Percentiles rank a stretch among this genome's conserved stretches.
Evolutionary conservation across 768 basidiomycete species (phyloP).

Genomic region (Rhodosporidiobolus odoratus): DNA sequence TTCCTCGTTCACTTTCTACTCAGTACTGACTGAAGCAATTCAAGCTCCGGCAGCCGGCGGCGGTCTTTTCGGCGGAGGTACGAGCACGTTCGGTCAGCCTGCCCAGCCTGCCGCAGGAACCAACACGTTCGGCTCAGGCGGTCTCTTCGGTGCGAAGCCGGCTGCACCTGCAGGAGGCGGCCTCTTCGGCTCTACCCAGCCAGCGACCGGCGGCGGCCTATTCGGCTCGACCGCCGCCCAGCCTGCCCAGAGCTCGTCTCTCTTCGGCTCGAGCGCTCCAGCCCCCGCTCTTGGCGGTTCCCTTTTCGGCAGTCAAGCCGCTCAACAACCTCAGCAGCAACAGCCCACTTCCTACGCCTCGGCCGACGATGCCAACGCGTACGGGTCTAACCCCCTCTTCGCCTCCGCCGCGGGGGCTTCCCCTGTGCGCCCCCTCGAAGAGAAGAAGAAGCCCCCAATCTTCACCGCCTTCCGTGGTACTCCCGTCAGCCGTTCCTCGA

Average conservation of each 20-base stretch:
- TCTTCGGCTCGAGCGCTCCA: slow-evolving; percentile 41
- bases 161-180: slow-evolving; percentile 21
- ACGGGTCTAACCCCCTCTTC: slow-evolving; percentile 50
- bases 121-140: slow-evolving; percentile 18
- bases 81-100: slow-evolving; percentile 24
- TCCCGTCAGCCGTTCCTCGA: slow-evolving; percentile 34
- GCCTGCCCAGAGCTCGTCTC: slow-evolving; percentile 36
- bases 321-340: slow-evolving; percentile 55
- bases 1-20: no score
- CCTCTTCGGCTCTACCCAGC: slow-evolving; percentile 11
- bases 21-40: slow-evolving; percentile 17
- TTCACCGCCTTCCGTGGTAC: slow-evolving; percentile 38
- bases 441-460: slow-evolving; percentile 42
- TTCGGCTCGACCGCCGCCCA: slow-evolving; percentile 30
- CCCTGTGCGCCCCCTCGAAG: slow-evolving; percentile 19
- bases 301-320: slow-evolving; percentile 41
- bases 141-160: slow-evolving; percentile 29
- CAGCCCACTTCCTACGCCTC: slow-evolving; percentile 58
- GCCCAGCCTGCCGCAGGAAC: neutral
- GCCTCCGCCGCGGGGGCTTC: slow-evolving; percentile 20
- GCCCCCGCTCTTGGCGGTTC: slow-evolving; percentile 48
- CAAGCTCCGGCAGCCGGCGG: slow-evolving; percentile 15
- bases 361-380: slow-evolving; percentile 69
- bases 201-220: slow-evolving; percentile 6
- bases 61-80: slow-evolving; percentile 43